These are phyloP conservation scores for Pseudopyrenochaeta lycopersici DNA, from an alignment of 2,329 filamentous ascomycete species.

Conservation along the genomic window DNA sequence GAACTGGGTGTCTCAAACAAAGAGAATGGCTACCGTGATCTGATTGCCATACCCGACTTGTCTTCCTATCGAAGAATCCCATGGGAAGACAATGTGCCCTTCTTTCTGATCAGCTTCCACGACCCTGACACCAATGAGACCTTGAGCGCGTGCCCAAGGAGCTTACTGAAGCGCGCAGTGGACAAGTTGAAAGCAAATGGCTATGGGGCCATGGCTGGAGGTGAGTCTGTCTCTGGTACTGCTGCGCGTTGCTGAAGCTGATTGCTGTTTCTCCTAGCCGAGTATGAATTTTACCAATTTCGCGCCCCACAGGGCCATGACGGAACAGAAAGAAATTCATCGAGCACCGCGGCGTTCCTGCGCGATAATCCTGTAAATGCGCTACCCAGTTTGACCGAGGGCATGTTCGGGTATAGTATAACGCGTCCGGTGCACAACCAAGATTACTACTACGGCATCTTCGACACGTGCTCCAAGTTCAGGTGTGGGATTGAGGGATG, in stretches of 20 bases:
- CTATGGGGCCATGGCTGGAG: constrained; percentile 88
- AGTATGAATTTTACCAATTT: constrained; percentile 97
- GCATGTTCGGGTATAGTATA: constrained; percentile 95
- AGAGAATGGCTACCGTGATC: constrained; percentile 87
- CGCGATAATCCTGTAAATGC: constrained; percentile 74
- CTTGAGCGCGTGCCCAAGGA: constrained; percentile 80
- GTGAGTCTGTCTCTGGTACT: constrained; percentile 59
- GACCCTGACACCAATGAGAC: constrained; percentile 79
- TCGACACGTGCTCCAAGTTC: constrained; percentile 80
- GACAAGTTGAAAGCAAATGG: constrained; percentile 73
- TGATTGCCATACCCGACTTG: constrained; percentile 84
- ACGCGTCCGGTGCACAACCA: constrained; percentile 88
- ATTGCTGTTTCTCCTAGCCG: constrained; percentile 64
- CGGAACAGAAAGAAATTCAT: constrained; percentile 65
- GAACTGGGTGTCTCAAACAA: constrained; percentile 90
- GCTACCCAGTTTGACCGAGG: constrained; percentile 85
- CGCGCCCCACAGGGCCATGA: constrained; percentile 67
- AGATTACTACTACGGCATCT: constrained; percentile 90
- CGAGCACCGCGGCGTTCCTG: constrained; percentile 78
- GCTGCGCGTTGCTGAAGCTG: constrained; percentile 29
- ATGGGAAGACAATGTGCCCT: constrained; percentile 87
- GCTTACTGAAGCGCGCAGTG: constrained; percentile 73
- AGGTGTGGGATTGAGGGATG: constrained; percentile 87
- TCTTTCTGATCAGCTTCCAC: constrained; percentile 84
- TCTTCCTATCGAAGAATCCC: constrained; percentile 82